These are phyloP conservation scores for Oryza glaberrima DNA, from an alignment of 176 grass and related monocot species.

Conservation along the genomic window DNA sequence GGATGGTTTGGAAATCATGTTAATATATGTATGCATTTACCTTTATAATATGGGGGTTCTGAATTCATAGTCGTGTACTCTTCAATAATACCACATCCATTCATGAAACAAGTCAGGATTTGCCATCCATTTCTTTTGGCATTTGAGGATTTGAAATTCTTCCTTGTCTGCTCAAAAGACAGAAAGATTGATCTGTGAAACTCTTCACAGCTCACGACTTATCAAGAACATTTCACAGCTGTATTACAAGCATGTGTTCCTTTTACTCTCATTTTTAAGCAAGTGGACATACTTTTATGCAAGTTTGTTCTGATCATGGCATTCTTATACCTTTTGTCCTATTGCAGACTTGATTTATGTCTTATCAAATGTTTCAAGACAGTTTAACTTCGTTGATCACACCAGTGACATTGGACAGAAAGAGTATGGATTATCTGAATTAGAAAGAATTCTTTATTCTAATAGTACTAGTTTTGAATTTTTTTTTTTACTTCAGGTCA, in stretches of 20 bases:
- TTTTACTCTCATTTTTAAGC: neutral
- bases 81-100: neutral
- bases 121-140: neutral
- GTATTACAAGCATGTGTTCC: neutral
- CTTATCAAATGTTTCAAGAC: constrained; percentile 66
- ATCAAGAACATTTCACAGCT: neutral
- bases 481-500: constrained; percentile 41
- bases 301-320: neutral
- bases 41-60: neutral
- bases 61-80: neutral
- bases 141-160: neutral
- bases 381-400: constrained; percentile 84
- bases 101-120: neutral
- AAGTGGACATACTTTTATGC: neutral
- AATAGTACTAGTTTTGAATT: constrained; percentile 38
- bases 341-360: constrained; percentile 72
- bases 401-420: constrained; percentile 72
- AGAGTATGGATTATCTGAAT: constrained; percentile 60
- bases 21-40: neutral
- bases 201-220: neutral
- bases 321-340: constrained; percentile 14
- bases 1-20: neutral
- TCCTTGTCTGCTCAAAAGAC: neutral
- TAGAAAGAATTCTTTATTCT: constrained; percentile 5
- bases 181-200: neutral